Evolutionary conservation across 805 yeast species (phyloP).

Genomic region (Candida peoriensis): DNA sequence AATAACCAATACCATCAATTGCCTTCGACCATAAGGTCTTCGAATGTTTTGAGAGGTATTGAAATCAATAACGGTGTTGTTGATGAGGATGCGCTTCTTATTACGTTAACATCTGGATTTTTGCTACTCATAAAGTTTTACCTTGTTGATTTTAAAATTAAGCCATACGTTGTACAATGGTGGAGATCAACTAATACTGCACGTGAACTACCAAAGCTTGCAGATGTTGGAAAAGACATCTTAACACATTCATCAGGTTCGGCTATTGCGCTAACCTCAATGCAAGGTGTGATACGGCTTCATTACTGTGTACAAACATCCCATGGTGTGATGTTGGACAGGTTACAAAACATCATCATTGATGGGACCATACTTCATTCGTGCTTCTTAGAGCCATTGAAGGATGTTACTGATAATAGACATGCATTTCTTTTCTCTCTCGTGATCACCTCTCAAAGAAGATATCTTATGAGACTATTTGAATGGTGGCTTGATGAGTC

Average conservation of each 20-base stretch:
- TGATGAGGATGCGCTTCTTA: constrained; percentile 33
- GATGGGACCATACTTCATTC: constrained; percentile 38
- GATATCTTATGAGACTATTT: constrained; percentile 34
- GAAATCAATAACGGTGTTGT: constrained; percentile 2
- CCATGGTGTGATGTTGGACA: constrained; percentile 33
- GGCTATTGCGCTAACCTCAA: constrained; percentile 34
- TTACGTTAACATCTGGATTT: constrained; percentile 35
- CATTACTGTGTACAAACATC: constrained; percentile 32
- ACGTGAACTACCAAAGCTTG: constrained; percentile 16
- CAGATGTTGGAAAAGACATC: constrained; percentile 24
- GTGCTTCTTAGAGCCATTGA: constrained; percentile 37
- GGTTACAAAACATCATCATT: constrained; percentile 34
- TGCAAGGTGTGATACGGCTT: constrained; percentile 33
- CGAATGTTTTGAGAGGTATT: constrained; percentile 14
- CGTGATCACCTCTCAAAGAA: constrained; percentile 31
- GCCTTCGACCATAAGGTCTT: constrained; percentile 14
- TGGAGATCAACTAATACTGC: constrained; percentile 29
- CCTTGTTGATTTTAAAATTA: constrained; percentile 9
- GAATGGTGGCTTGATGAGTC: constrained; percentile 37
- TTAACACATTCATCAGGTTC: constrained; percentile 34
- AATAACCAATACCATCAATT: constrained; percentile 10
- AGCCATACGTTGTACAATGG: constrained; percentile 46
- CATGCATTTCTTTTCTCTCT: constrained; percentile 33
- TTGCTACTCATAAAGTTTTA: constrained; percentile 35
- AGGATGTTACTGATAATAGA: constrained; percentile 14